Evolutionary conservation across 139 green algal genomes (phyloP), one percentile per base, ranked within the genome.

Genomic region (Micromonas pusilla): DNA sequence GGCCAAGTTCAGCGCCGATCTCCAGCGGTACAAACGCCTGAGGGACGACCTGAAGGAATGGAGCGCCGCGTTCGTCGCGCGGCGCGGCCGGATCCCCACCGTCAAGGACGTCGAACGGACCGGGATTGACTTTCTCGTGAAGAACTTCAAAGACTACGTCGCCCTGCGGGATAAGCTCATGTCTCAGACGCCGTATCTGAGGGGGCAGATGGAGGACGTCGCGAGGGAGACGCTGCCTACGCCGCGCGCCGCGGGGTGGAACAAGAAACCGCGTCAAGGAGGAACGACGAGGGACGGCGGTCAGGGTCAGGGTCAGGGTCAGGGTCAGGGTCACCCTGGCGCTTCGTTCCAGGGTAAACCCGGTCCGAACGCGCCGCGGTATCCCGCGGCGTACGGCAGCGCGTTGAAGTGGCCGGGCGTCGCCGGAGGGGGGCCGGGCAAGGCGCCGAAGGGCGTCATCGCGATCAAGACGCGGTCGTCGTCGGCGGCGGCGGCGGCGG

Each of bases 121-220:
- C n/a, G n/a, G 62, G n/a, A 68, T 68, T 68, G n/a, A 30, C 9
- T 68, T 30, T 5, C 26, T 68, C 9, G 20, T 68, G 13, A 32
- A 68, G 62, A 36, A 5, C 9, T 68, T 68, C 62, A 30, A 68
- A 28, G 62, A 68, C 9, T 68, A 68, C 62, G 62, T 68, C 16
- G 26, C 13, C 9, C 26, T 68, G 16, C 13, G 62, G n/a, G 26
- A 68, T 68, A 20, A 28, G 62, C 20, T 68, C 16, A 68, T 68
- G n/a, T 30, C 62, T 4, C n/a, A 68, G 62, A 68, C 62, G 25
- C 62, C 62, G 26, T 36, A 68, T 16, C 25, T 68, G 25, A 6
- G 62, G 5, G 62, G 62, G n/a, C n/a, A 68, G 62, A 32, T 68
- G 25, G 62, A 32, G 62, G 26, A 68, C n/a, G n/a, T 68, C 62